phyloP scores from a whole-genome alignment of 2,329 filamentous ascomycete species.

The Thermochaetoides dissita region DNA sequence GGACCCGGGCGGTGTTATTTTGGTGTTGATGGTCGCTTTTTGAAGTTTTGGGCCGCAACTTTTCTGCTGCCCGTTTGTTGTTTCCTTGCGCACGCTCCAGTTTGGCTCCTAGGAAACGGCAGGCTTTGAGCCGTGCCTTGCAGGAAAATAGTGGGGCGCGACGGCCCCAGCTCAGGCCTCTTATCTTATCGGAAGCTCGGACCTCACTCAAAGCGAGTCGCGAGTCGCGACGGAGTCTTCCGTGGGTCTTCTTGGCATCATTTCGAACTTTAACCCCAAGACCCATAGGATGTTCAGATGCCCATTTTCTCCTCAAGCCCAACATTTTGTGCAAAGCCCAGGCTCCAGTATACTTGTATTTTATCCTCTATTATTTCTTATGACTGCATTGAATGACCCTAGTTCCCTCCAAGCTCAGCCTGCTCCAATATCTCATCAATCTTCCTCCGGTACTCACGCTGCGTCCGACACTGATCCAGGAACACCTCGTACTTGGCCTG shows the following conservation, averaged over 20 bases:
- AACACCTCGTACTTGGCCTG: constrained; percentile 92
- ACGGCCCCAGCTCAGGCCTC: too few species aligned
- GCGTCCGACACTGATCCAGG: constrained; percentile 75
- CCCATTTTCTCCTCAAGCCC: constrained; percentile 1
- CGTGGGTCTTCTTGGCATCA: too few species aligned
- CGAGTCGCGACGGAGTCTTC: too few species aligned
- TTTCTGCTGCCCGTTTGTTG: too few species aligned
- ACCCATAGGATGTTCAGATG: too few species aligned
- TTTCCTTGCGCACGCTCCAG: neutral
- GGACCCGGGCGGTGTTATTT: neutral
- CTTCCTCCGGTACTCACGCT: constrained; percentile 66
- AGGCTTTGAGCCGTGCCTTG: constrained; percentile 3
- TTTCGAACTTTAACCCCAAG: too few species aligned
- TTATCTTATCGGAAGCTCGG: constrained; percentile 2
- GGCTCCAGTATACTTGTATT: too few species aligned
- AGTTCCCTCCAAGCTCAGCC: neutral
- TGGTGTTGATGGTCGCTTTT: neutral
- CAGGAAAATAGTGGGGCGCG: constrained; percentile 1
- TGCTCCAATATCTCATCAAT: constrained; percentile 48
- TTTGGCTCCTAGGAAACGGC: neutral
- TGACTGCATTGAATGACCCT: too few species aligned
- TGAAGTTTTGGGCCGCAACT: neutral
- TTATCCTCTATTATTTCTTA: too few species aligned
- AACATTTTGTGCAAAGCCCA: constrained; percentile 14
- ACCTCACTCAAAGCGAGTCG: neutral